Conservation (phyloP, 2,329 filamentous ascomycete species). For the Arthrobotrys pseudoclavata region DNA sequence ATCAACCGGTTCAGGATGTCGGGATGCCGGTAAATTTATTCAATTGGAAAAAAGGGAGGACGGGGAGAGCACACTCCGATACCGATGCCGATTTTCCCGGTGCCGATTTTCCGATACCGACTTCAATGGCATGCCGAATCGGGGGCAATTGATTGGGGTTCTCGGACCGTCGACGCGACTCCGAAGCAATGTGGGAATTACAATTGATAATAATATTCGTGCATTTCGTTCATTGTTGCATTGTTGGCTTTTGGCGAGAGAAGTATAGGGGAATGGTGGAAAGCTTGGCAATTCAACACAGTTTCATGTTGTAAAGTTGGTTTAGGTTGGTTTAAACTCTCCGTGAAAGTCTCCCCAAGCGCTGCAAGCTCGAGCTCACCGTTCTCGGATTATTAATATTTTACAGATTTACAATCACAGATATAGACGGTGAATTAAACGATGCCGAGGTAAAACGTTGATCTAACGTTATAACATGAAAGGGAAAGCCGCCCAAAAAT, state of each 20-base stretch:
- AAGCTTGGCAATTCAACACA: slow-evolving; percentile 51
- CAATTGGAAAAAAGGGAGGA: not conserved
- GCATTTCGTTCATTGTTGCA: slow-evolving; percentile 10
- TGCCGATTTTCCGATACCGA: slow-evolving; percentile 26
- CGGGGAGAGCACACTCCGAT: slow-evolving; percentile 25
- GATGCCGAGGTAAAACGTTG: slow-evolving; percentile 39
- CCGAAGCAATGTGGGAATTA: slow-evolving; percentile 4
- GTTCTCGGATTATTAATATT: slow-evolving; percentile 21
- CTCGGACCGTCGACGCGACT: slow-evolving; percentile 36
- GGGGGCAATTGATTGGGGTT: slow-evolving; percentile 2
- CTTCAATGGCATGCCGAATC: slow-evolving; percentile 20
- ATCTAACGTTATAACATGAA: slow-evolving; percentile 17
- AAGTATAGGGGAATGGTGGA: not conserved
- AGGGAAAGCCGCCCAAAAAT: slow-evolving; percentile 12
- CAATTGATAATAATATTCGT: slow-evolving; percentile 31
- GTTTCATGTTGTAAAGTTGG: slow-evolving; percentile 50
- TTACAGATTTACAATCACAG: slow-evolving; percentile 2
- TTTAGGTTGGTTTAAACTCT: not conserved
- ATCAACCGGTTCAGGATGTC: slow-evolving; percentile 12
- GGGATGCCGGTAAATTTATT: slow-evolving; percentile 9
- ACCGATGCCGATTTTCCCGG: slow-evolving; percentile 20
- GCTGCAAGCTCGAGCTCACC: slow-evolving; percentile 9
- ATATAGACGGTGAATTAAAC: not conserved
- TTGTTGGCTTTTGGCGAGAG: slow-evolving; percentile 13
- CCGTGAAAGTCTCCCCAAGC: slow-evolving; percentile 5